A percentile compares a stretch with the other conserved stretches of the same genome.
Evolutionary conservation across 2,329 filamentous ascomycete genomes (phyloP).

Genomic region (Hypocrella siamensis): DNA sequence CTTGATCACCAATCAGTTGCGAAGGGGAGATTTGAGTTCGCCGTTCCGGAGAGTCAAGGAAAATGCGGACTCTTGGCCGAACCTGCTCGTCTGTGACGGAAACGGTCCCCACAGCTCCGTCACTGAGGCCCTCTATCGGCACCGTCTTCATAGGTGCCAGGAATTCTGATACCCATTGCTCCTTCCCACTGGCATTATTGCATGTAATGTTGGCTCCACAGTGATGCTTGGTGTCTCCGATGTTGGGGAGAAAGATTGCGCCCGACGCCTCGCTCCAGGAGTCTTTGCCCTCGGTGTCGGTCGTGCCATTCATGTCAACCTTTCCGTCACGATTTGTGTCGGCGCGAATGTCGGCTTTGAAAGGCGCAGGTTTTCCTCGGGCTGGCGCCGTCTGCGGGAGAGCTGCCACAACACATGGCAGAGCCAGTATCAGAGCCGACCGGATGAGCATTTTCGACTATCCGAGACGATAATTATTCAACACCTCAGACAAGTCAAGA

Average conservation of each 20-base stretch:
- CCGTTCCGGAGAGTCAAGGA: constrained; percentile 5
- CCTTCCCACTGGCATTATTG: constrained; percentile 18
- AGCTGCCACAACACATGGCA: not conserved
- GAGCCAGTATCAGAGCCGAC: not conserved
- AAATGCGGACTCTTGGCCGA: constrained; percentile 12
- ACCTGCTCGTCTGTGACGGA: constrained; percentile 4
- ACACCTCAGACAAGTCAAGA: not conserved
- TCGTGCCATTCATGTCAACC: constrained; percentile 10
- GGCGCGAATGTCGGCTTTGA: constrained; percentile 10
- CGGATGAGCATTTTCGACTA: not conserved
- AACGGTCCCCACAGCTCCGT: constrained; percentile 7
- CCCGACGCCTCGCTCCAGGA: constrained; percentile 10
- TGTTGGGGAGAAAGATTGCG: constrained; percentile 19
- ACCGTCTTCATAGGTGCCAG: constrained; percentile 17
- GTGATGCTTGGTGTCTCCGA: constrained; percentile 15
- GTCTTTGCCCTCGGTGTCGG: constrained; percentile 10
- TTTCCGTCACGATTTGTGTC: constrained; percentile 19
- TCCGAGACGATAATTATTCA: not conserved
- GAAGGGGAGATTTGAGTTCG: too few relatives aligned
- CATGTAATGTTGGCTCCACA: constrained; percentile 11
- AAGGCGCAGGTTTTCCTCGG: constrained; percentile 1
- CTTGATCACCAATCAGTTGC: too few relatives aligned
- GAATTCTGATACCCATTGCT: constrained; percentile 13
- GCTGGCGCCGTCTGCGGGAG: not conserved
- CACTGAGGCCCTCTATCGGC: constrained; percentile 9